Base-by-base conservation (phyloP, 1,139 yeast genomes). In the Taphrina confusa region DNA sequence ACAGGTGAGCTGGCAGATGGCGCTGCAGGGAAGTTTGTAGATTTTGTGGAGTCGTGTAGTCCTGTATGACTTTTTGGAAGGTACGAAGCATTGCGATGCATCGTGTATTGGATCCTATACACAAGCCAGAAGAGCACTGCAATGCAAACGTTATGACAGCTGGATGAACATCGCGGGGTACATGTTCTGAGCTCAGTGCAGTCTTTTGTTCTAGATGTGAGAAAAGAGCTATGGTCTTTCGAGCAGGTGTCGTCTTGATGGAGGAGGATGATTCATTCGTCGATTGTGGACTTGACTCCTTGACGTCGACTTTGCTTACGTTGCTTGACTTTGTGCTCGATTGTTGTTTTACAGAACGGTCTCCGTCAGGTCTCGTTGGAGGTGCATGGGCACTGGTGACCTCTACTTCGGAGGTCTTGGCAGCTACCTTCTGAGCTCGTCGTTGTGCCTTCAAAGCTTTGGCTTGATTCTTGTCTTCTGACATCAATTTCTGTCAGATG, bases 61-160 rank as follows among this genome's bases (percentile, higher is more conserved):
- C 95, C 44, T 73, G 70, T 57, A 94, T 88, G 22, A 92, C 94
- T 42, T 77, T 79, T 56, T 87, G 85, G 74, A 94, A 94, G 6
- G 91, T 92, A 65, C 81, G 81, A 72, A 94, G 76, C 95, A 92
- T 90, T 33, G 89, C 84, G 66, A 79, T 78, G 71, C 96, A 87
- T 67, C 99, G 80, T 28, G 88, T 84, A 12, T 84, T 87, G 0
- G 97, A 89, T 0, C 99, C 99, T 22, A 91, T 95, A 49, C 91
- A 82, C 66, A 84, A 82, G 72, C 89, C 91, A 49, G 89, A 83
- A 9, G 96, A 86, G 67, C 85, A 84, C 68, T 87, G 87, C 66
- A 89, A 81, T 1, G 96, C 85, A 64, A 94, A 77, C 20, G 90
- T 78, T 57, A 90, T 76, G 47, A 92, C 83, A 0, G 88, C 82